Percentiles rank a stretch among this genome's conserved stretches.
Evolutionary conservation across 495 filamentous ascomycete genomes (phyloP).

Genomic region (Lasiosphaeria hispida): DNA sequence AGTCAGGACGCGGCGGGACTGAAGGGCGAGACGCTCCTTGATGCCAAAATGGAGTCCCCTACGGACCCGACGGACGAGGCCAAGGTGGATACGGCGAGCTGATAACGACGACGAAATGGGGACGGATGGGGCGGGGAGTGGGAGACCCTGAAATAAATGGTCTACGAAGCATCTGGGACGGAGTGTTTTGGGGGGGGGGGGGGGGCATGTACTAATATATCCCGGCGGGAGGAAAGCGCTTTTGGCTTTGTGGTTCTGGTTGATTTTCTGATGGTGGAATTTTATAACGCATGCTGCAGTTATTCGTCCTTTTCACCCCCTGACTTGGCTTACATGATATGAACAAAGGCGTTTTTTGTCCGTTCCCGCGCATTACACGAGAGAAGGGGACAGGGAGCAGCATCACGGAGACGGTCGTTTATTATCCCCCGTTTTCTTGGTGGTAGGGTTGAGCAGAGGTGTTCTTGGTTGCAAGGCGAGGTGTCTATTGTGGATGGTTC

Average conservation of each 20-base stretch:
- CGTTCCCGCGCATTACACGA: no score
- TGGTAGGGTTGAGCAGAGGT: no score
- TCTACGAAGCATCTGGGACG: not conserved
- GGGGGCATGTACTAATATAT: constrained; percentile 12
- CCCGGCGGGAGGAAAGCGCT: not conserved
- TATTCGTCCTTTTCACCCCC: no score
- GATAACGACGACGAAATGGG: constrained; percentile 21
- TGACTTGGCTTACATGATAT: no score
- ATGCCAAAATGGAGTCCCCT: constrained; percentile 29
- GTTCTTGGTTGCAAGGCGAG: no score
- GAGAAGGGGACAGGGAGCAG: no score
- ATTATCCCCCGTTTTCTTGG: no score
- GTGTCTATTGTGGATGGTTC: no score
- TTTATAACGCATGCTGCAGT: not conserved
- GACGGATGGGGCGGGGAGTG: not conserved
- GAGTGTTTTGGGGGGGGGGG: not conserved
- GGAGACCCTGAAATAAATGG: not conserved
- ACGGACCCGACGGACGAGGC: constrained; percentile 6
- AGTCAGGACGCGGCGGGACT: constrained; percentile 41
- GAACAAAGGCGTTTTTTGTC: no score
- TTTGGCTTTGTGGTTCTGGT: not conserved
- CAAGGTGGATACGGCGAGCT: constrained; percentile 9
- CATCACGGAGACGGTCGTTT: no score
- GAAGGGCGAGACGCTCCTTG: constrained; percentile 39
- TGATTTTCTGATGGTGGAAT: not conserved